Evolutionary conservation across 257 asterid species (phyloP).

Genomic region (Rehmannia glutinosa): DNA sequence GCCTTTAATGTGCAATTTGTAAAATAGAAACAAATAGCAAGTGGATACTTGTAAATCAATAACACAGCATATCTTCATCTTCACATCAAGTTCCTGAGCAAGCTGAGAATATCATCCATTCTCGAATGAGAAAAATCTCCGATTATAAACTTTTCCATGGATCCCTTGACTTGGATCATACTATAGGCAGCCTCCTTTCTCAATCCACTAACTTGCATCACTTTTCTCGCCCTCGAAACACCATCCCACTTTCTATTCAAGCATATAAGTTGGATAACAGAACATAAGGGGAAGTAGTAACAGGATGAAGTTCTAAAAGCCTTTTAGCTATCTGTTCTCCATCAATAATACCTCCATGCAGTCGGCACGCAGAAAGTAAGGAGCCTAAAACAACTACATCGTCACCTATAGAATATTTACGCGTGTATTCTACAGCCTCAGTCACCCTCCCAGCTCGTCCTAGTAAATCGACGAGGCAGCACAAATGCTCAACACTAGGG

Average conservation of each 20-base stretch:
- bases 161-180: constrained; percentile 45
- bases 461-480: constrained; percentile 64
- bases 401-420: constrained; percentile 30
- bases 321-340: constrained; percentile 53
- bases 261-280: constrained; percentile 62
- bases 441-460: constrained; percentile 64
- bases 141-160: constrained; percentile 37
- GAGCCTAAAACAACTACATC: constrained; percentile 65
- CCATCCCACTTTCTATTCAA: constrained; percentile 58
- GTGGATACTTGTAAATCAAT: neutral
- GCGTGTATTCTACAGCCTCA: constrained; percentile 52
- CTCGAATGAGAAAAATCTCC: constrained; percentile 51
- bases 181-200: constrained; percentile 61
- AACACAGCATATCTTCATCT: constrained; percentile 29
- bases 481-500: constrained; percentile 51
- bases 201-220: constrained; percentile 51
- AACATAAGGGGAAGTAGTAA: constrained; percentile 57
- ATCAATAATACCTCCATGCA: constrained; percentile 40
- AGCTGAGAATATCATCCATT: constrained; percentile 36
- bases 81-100: constrained; percentile 34
- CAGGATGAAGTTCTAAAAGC: constrained; percentile 46
- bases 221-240: constrained; percentile 50
- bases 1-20: too few relatives aligned
- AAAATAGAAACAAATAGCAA: too few relatives aligned
- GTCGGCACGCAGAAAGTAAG: constrained; percentile 65